A percentile compares a stretch with the other conserved stretches of the same genome.
phyloP scores from a whole-genome alignment of 805 yeast species.

The Komagataella phaffii region DNA sequence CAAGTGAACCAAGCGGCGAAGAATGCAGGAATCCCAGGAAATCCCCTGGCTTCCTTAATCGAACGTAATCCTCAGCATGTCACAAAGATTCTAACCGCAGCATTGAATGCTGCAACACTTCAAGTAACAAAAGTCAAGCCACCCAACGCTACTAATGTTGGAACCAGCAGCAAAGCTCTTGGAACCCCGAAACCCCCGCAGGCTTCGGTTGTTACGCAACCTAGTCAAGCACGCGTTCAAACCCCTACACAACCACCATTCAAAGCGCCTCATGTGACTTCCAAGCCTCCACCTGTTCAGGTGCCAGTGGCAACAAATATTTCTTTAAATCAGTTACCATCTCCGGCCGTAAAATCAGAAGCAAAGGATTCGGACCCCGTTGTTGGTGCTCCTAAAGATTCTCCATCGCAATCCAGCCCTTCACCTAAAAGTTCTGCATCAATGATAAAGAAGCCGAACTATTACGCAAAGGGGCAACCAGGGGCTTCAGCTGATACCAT shows the following conservation, averaged over 20 bases:
- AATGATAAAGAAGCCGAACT: neutral
- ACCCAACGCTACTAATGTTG: slow-evolving; percentile 6
- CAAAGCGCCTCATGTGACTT: neutral
- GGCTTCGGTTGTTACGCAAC: neutral
- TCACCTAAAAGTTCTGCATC: neutral
- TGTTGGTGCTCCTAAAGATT: neutral
- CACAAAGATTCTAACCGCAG: slow-evolving; percentile 66
- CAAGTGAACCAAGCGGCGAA: slow-evolving; percentile 84
- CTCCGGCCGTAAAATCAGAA: neutral
- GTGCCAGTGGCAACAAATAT: neutral
- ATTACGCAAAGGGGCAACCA: neutral
- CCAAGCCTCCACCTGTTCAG: neutral
- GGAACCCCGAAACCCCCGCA: slow-evolving; percentile 1
- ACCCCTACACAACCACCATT: neutral
- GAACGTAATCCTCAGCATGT: slow-evolving; percentile 74
- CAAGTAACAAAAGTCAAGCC: slow-evolving; percentile 44
- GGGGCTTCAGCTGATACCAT: neutral
- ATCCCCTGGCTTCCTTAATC: slow-evolving; percentile 64
- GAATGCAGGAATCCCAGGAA: slow-evolving; percentile 67
- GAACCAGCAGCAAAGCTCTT: slow-evolving; percentile 4
- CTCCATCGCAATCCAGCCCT: neutral
- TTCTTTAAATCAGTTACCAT: neutral
- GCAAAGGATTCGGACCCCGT: neutral
- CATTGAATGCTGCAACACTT: slow-evolving; percentile 64
- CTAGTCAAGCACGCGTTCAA: neutral